A percentile compares a stretch with the other conserved stretches of the same genome.
Evolutionary conservation across 345 rosid genomes (phyloP).

Genomic region (Rhodamnia argentea): DNA sequence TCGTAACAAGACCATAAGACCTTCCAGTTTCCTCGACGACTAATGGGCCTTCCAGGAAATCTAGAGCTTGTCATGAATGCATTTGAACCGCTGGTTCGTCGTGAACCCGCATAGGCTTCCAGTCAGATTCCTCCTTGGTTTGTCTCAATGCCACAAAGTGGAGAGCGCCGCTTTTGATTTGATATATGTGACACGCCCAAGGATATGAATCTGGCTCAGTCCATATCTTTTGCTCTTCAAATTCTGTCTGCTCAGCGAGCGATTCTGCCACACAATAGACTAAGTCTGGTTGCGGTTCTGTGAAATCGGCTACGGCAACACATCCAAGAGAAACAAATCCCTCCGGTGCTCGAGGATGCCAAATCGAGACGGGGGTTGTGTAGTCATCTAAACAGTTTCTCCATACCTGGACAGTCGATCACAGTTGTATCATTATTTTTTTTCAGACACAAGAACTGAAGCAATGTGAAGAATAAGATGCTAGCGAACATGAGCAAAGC

Average conservation of each 20-base stretch:
- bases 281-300: constrained; percentile 56
- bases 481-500: background rate
- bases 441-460: background rate
- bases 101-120: constrained; percentile 63
- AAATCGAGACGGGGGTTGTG: constrained; percentile 53
- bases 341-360: constrained; percentile 93
- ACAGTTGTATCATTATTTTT: background rate
- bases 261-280: constrained; percentile 64
- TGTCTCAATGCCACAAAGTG: constrained; percentile 83
- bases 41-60: background rate
- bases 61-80: background rate
- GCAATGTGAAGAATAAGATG: background rate
- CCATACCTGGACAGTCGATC: constrained; percentile 55
- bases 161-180: constrained; percentile 77
- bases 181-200: constrained; percentile 90
- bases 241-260: constrained; percentile 55
- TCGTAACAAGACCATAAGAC: background rate
- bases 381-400: constrained; percentile 85
- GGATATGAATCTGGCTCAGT: constrained; percentile 75
- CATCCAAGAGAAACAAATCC: constrained; percentile 71
- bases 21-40: background rate
- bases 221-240: constrained; percentile 89
- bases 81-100: constrained; percentile 23
- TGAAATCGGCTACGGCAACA: constrained; percentile 49
- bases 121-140: constrained; percentile 49